Percentiles rank a stretch among this genome's conserved stretches.
Evolutionary conservation across 2,329 filamentous ascomycete species (phyloP).

Genomic region (Fusarium tupiense): DNA sequence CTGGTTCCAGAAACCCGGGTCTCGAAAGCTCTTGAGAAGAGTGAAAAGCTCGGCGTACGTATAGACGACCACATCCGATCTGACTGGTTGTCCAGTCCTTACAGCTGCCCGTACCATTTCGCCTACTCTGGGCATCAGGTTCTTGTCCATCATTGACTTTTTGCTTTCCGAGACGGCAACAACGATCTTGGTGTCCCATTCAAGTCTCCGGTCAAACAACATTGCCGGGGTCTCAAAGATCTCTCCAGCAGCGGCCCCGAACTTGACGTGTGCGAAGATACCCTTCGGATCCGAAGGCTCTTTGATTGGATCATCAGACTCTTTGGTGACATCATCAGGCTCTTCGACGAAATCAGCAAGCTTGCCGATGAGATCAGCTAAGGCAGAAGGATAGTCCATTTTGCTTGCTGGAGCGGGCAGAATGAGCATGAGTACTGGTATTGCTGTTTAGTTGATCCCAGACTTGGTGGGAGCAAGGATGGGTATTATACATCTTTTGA

Average conservation of each 20-base stretch:
- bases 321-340: too few species aligned
- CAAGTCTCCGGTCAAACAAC: not conserved
- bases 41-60: not conserved
- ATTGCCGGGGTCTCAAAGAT: not conserved
- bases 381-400: not conserved
- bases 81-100: too few species aligned
- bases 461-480: not conserved
- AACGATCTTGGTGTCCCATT: not conserved
- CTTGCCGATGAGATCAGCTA: fast-evolving
- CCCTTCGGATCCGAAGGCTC: too few species aligned
- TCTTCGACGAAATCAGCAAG: not conserved
- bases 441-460: not conserved
- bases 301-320: too few species aligned
- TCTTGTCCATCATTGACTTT: not conserved
- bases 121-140: not conserved
- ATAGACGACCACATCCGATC: not conserved
- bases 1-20: not conserved
- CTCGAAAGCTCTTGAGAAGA: not conserved
- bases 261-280: not conserved
- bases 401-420: not conserved
- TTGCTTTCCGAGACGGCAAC: not conserved
- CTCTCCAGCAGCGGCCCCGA: not conserved
- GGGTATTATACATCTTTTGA: not conserved
- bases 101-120: not conserved
- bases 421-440: not conserved